Base-by-base conservation (phyloP, 1,284 basidiomycete genomes). In the Trametes polyzona region DNA sequence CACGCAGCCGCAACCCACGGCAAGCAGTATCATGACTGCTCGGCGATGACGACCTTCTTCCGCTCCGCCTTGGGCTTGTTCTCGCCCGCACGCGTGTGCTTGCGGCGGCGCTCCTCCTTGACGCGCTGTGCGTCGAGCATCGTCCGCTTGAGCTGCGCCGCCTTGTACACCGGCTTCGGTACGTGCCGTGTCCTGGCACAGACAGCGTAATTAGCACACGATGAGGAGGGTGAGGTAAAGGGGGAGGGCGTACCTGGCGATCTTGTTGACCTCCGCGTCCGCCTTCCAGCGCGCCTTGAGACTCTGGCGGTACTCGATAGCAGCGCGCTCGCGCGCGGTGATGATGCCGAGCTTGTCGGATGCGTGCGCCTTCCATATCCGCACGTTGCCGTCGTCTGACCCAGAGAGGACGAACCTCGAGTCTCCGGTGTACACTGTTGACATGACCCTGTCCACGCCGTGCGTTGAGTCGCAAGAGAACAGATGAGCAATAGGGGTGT, bases 381-480 rank as follows among this genome's bases (percentile, higher is more conserved):
- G 86, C 53, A 98, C 87, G 68, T 98, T 98, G 27, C 96, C 96
- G 69, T 99, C 97, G 71, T 99, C 97, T 0, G 95, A 97, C 7
- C 95, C 97, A 3, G 92, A 89, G 7, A 99, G 76, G 26, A 99
- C 89, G 76, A 96, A 99, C 35, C 95, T 88, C 17, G 96, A 89
- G 62, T 99, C 97, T 19, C 88, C 87, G 0, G 94, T 94, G 76
- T 90, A 98, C 65, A 84, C 78, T 35, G 87, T 89, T 40, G 87
- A 86, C 9, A 85, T 82, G 11, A 92, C 86, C 61, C 88, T 90
- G 35, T 17, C 16, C 16, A 23, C 23, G 10, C 32, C 17, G 16
- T 29, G 19, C 59, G 10, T 72, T 73, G 27, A 72, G 69, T 9
- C 75, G 68, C 67, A 61, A 11, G 36, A 27, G 5, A 27, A 49